Evolutionary conservation across 1,139 yeast species (phyloP), one percentile per base, ranked within the genome.

Genomic region (Candida sanyaensis): DNA sequence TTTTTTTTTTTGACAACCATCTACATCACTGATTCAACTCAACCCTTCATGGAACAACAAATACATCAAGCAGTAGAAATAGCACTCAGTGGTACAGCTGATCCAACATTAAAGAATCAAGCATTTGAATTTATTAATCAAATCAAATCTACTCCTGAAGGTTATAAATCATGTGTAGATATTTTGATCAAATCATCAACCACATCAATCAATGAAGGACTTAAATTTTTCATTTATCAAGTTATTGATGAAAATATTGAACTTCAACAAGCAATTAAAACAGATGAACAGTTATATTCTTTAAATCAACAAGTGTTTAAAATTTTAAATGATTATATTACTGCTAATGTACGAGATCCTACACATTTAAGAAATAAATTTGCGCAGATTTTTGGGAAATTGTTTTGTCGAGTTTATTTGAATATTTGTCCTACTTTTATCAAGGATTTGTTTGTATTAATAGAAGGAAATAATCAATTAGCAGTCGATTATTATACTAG

Each of bases 21-120:
- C 36, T 31, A 42, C 32, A 37, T 24, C 17, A 34, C 27, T n/a
- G 26, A 17, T 17, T 17, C 21, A 17, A 17, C 21, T 17, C 42
- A 29, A 17, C 26, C 24, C 36, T 13, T 8, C 30, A 88, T 89
- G 95, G 91, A 88, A 58, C 81, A 82, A 58, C 96, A 91, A 74
- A 88, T 93, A 63, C 92, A 83, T 67, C 96, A 91, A 73, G 99
- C 97, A 43, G 96, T 93, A 47, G 86, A 84, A 57, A 85, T 92
- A 55, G 98, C 97, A 34, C 81, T 90, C 54, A 84, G 86, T 62
- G 88, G 89, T 42, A 75, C 86, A n/a, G 80, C 88, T 23, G 95
- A 89, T 64, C 72, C 78, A 26, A 70, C 66, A 41, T 72, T 92
- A 50, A 87, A 88, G 61, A 83, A 80, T 56, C 97, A 92, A 74